Conservation (phyloP, 768 basidiomycete genomes). For the Kwoniella europaea region DNA sequence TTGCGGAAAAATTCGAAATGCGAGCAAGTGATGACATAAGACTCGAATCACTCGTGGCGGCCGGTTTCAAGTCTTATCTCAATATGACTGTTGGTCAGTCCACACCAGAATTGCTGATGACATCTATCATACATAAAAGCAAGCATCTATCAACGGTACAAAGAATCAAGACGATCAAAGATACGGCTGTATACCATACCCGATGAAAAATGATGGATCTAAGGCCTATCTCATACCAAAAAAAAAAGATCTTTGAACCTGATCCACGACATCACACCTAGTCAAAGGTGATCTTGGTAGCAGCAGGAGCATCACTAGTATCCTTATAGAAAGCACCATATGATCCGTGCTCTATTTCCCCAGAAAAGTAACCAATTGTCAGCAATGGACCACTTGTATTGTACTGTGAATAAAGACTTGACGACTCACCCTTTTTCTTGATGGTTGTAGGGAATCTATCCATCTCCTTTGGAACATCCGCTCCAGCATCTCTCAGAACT, state of each 20-base stretch:
- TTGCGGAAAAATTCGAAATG: neutral
- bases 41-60: neutral
- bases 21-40: neutral
- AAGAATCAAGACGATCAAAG: no score
- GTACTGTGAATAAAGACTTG: no score
- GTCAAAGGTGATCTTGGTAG: constrained; percentile 63
- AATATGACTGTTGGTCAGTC: neutral
- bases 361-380: neutral
- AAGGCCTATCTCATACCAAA: neutral
- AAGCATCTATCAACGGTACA: neutral
- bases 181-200: no score
- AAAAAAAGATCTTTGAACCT: neutral
- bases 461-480: constrained; percentile 69
- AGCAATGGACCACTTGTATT: neutral
- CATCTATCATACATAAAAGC: neutral
- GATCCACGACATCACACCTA: constrained; percentile 32
- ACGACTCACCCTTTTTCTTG: constrained; percentile 74
- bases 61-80: neutral
- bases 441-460: constrained; percentile 93
- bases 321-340: constrained; percentile 70
- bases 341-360: constrained; percentile 69
- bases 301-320: constrained; percentile 58
- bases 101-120: neutral
- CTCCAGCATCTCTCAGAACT: constrained; percentile 85
- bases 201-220: neutral